Evolutionary conservation across 2,329 filamentous ascomycete genomes (phyloP).

Genomic region (Curvularia sp.): DNA sequence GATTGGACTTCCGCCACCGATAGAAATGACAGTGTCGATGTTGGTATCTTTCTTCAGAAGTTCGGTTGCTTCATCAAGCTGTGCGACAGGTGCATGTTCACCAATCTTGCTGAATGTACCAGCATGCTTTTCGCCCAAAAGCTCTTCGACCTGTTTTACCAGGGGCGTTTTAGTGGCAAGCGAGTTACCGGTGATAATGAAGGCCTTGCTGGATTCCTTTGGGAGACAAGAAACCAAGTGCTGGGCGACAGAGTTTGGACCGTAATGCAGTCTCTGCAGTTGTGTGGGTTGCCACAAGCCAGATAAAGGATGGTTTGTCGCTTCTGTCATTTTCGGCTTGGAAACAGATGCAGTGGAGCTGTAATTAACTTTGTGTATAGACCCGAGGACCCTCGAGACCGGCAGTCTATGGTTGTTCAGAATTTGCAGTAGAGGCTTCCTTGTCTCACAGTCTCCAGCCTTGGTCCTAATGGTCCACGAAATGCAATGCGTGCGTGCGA

Average conservation of each 20-base stretch:
- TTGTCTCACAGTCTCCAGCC: background rate
- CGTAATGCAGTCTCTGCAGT: slow-evolving; percentile 60
- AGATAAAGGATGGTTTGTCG: slow-evolving; percentile 53
- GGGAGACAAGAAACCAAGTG: slow-evolving; percentile 57
- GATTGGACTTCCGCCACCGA: slow-evolving; percentile 64
- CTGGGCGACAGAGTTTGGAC: slow-evolving; percentile 55
- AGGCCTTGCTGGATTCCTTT: slow-evolving; percentile 58
- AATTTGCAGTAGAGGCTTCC: background rate
- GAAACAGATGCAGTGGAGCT: slow-evolving; percentile 11
- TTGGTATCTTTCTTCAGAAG: slow-evolving; percentile 53
- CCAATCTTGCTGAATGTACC: slow-evolving; percentile 63
- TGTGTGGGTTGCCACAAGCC: slow-evolving; percentile 61
- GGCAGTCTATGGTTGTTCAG: background rate
- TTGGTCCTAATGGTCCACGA: background rate
- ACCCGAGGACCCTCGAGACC: background rate
- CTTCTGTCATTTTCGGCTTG: slow-evolving; percentile 50
- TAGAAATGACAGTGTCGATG: slow-evolving; percentile 63
- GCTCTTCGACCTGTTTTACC: slow-evolving; percentile 58
- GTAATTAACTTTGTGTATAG: background rate
- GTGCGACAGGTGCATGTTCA: slow-evolving; percentile 62
- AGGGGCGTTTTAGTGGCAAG: slow-evolving; percentile 62
- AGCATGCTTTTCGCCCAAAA: slow-evolving; percentile 57
- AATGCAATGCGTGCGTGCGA: background rate
- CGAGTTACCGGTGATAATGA: slow-evolving; percentile 63
- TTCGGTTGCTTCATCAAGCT: slow-evolving; percentile 61